Evolutionary conservation across 1,139 yeast genomes (phyloP).

Genomic region (Suhomyces wounanorum): DNA sequence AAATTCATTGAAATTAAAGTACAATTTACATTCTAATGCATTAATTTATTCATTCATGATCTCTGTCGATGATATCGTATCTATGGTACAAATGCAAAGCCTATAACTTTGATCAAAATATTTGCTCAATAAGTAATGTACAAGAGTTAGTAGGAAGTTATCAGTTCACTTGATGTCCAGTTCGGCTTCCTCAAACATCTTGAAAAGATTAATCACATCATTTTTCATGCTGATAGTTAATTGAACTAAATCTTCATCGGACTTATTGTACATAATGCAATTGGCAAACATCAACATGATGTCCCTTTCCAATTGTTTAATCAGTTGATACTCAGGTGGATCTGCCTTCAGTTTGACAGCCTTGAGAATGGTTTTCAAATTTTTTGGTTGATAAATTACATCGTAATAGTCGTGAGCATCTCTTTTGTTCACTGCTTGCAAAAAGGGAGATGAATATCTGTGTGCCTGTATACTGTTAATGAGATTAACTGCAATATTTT

Average conservation of each 20-base stretch:
- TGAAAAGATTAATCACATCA: conserved; percentile 53
- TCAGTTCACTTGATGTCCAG: conserved; percentile 15
- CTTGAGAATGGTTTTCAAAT: conserved; percentile 61
- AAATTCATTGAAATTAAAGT: too few species aligned
- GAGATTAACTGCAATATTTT: conserved; percentile 57
- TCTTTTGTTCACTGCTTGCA: conserved; percentile 64
- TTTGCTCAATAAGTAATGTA: too few species aligned
- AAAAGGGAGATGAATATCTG: conserved; percentile 72
- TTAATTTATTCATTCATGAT: neutral
- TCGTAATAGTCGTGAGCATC: conserved; percentile 72
- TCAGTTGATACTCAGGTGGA: conserved; percentile 50
- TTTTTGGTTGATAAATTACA: conserved; percentile 64
- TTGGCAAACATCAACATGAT: conserved; percentile 79
- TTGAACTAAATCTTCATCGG: conserved; percentile 60
- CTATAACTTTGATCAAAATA: too few species aligned
- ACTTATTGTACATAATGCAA: conserved; percentile 77
- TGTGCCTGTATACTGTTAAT: conserved; percentile 68
- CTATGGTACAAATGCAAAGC: neutral
- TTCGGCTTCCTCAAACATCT: conserved; percentile 50
- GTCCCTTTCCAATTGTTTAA: conserved; percentile 67
- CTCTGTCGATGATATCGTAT: neutral
- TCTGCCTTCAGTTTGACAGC: conserved; percentile 50
- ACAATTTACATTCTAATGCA: neutral
- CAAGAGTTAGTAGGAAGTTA: too few species aligned
- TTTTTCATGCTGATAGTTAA: conserved; percentile 70